Evolutionary conservation across 2,329 filamentous ascomycete species (phyloP).

Genomic region (Dothidotthia symphoricarpi): DNA sequence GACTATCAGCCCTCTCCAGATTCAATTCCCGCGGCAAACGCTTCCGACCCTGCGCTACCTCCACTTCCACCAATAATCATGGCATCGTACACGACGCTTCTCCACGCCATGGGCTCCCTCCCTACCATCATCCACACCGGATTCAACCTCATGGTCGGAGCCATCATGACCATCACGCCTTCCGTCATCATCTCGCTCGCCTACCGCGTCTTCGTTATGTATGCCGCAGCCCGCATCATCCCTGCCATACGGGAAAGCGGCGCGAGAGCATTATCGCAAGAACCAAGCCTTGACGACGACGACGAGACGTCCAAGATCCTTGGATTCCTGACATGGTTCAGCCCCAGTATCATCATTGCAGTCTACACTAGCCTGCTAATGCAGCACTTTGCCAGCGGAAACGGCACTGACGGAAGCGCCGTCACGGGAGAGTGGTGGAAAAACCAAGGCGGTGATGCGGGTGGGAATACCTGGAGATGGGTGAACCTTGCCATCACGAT

Average conservation of each 20-base stretch:
- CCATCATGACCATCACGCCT: slow-evolving; percentile 91
- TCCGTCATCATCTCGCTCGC: slow-evolving; percentile 93
- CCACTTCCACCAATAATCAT: slow-evolving; percentile 97
- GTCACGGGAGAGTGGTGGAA: slow-evolving; percentile 73
- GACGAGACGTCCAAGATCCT: slow-evolving; percentile 79
- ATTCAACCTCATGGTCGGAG: slow-evolving; percentile 82
- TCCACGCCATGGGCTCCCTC: slow-evolving; percentile 79
- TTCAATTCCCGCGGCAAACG: slow-evolving; percentile 53
- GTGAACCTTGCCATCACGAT: slow-evolving; percentile 88
- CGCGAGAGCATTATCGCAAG: slow-evolving; percentile 76
- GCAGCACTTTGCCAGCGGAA: slow-evolving; percentile 77
- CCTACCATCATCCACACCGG: slow-evolving; percentile 79
- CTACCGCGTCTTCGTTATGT: slow-evolving; percentile 92
- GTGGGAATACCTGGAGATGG: slow-evolving; percentile 90
- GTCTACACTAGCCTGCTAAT: slow-evolving; percentile 94
- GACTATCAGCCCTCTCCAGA: slow-evolving; percentile 81
- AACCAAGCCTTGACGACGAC: slow-evolving; percentile 79
- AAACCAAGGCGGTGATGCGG: slow-evolving; percentile 74
- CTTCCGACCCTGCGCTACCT: slow-evolving; percentile 79
- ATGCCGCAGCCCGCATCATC: slow-evolving; percentile 92
- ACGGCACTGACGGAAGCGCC: slow-evolving; percentile 51
- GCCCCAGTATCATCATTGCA: slow-evolving; percentile 87
- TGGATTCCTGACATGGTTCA: slow-evolving; percentile 88
- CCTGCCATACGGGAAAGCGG: slow-evolving; percentile 87
- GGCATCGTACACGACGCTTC: slow-evolving; percentile 91